phyloP scores from a whole-genome alignment of 805 yeast species.

The Kluyveromyces wickerhamii region DNA sequence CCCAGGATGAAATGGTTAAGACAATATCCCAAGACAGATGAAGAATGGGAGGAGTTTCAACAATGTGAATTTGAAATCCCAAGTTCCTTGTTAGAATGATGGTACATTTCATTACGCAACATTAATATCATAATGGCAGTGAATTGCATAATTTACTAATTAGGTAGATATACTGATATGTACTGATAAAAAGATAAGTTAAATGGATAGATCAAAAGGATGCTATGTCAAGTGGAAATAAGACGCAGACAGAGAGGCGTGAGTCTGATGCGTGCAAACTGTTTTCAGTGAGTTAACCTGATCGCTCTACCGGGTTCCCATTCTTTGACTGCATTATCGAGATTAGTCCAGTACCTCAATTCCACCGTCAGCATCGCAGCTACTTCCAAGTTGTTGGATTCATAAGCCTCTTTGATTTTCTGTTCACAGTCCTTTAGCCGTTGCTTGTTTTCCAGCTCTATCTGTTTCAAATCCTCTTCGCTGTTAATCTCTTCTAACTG shows the following conservation, averaged over 20 bases:
- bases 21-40: conserved; percentile 56
- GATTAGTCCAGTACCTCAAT: conserved; percentile 78
- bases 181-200: no score
- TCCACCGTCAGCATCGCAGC: conserved; percentile 63
- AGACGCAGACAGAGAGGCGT: no score
- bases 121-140: no score
- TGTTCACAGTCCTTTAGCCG: conserved; percentile 43
- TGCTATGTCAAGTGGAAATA: no score
- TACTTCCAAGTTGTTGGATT: conserved; percentile 40
- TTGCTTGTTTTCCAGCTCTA: conserved; percentile 48
- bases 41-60: conserved; percentile 54
- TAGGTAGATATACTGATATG: no score
- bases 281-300: conserved; percentile 47
- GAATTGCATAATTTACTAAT: no score
- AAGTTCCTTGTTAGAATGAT: conserved; percentile 12
- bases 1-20: conserved; percentile 97
- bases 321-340: conserved; percentile 62
- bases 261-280: no score
- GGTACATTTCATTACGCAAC: no score
- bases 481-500: conserved; percentile 56
- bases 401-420: conserved; percentile 40
- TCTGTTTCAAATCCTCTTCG: conserved; percentile 47
- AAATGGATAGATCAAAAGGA: no score
- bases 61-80: conserved; percentile 59
- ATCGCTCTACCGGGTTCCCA: conserved; percentile 71